Conservation (phyloP, 257 asterid species). For the Leonotis leonurus region DNA sequence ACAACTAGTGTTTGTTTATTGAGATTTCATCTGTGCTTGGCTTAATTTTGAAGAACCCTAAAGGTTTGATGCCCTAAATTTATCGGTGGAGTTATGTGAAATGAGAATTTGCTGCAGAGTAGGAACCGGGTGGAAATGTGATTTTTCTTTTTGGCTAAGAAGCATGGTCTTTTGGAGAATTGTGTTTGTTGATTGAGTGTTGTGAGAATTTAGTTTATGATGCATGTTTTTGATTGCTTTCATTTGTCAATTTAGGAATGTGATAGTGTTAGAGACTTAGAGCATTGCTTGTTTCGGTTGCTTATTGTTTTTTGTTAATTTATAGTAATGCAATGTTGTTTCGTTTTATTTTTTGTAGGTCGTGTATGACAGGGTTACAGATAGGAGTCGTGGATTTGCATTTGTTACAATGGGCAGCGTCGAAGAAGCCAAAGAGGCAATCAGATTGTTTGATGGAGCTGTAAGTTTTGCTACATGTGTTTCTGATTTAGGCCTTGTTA, state of each 20-base stretch:
- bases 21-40: too few species aligned
- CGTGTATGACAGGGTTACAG: too few species aligned
- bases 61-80: background rate
- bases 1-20: too few species aligned
- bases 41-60: background rate
- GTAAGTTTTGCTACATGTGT: too few species aligned
- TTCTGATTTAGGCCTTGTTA: background rate
- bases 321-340: background rate
- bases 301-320: background rate
- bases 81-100: background rate
- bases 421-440: slow-evolving; percentile 82
- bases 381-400: slow-evolving; percentile 88
- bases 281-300: background rate
- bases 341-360: slow-evolving; percentile 8
- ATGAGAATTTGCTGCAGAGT: background rate
- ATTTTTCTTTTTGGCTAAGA: too few species aligned
- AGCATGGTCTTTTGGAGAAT: too few species aligned
- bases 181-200: too few species aligned
- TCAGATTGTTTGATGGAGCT: slow-evolving; percentile 76
- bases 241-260: background rate
- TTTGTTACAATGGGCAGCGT: slow-evolving; percentile 80
- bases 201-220: too few species aligned
- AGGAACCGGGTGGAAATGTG: background rate
- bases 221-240: background rate
- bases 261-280: background rate